Conservation (phyloP, 2,329 filamentous ascomycete species). For the Colletotrichum sublineola region DNA sequence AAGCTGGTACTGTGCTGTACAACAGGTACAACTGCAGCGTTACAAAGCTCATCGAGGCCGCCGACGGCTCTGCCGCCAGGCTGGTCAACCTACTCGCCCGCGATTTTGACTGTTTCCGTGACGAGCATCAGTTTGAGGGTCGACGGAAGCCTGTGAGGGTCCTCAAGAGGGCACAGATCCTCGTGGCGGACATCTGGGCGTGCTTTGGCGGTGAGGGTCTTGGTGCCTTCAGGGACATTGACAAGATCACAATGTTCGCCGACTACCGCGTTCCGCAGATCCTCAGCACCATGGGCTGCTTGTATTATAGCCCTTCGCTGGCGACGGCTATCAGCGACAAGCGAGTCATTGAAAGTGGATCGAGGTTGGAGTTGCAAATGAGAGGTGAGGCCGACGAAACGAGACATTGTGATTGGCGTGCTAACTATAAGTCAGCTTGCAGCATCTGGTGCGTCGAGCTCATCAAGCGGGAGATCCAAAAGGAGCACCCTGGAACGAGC, state of each 20-base stretch:
- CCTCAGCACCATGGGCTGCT: slow-evolving; percentile 82
- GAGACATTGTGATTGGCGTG: not conserved
- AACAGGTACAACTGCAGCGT: slow-evolving; percentile 83
- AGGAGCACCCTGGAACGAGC: slow-evolving; percentile 76
- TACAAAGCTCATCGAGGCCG: slow-evolving; percentile 78
- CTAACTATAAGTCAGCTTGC: slow-evolving; percentile 67
- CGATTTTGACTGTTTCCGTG: slow-evolving; percentile 87
- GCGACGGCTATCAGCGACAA: slow-evolving; percentile 76
- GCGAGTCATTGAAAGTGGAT: slow-evolving; percentile 77
- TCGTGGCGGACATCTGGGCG: slow-evolving; percentile 96
- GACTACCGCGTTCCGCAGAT: slow-evolving; percentile 98
- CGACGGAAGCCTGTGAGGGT: slow-evolving; percentile 79
- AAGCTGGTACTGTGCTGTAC: slow-evolving; percentile 84
- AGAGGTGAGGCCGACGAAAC: slow-evolving; percentile 68
- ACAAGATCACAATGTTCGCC: slow-evolving; percentile 98
- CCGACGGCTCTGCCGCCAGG: slow-evolving; percentile 82
- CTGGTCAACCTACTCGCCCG: slow-evolving; percentile 88
- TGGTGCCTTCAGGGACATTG: slow-evolving; percentile 89
- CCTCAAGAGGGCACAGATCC: slow-evolving; percentile 94
- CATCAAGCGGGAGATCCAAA: slow-evolving; percentile 83
- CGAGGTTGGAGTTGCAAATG: slow-evolving; percentile 87
- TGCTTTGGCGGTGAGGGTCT: slow-evolving; percentile 87
- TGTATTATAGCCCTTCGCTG: slow-evolving; percentile 86
- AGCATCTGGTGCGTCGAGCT: slow-evolving; percentile 98
- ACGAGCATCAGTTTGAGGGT: slow-evolving; percentile 82